phyloP scores from a whole-genome alignment of 2,329 filamentous ascomycete genomes.

The Trichoderma oligosporum region DNA sequence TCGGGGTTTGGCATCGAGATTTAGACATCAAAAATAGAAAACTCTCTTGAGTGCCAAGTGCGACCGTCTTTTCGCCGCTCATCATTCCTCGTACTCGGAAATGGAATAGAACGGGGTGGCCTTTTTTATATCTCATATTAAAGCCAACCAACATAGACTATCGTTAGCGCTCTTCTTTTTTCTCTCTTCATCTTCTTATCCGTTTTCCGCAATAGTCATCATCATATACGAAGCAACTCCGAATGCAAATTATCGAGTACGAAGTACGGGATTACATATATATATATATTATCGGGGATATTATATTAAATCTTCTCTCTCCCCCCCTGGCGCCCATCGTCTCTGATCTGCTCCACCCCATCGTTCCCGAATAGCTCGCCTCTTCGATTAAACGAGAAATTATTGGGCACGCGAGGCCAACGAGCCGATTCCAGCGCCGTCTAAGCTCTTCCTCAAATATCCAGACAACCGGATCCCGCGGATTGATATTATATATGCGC shows the following conservation, averaged over 20 bases:
- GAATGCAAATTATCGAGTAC: too few relatives aligned
- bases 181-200: background rate
- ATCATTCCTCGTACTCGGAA: conserved; percentile 4
- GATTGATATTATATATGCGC: background rate
- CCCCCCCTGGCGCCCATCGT: background rate
- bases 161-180: background rate
- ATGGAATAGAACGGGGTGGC: background rate
- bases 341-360: conserved; percentile 11
- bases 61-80: background rate
- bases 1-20: conserved; percentile 1
- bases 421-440: background rate
- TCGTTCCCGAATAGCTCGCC: background rate
- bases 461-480: background rate
- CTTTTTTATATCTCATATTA: background rate
- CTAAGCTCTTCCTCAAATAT: background rate
- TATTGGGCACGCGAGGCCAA: background rate
- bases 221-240: too few relatives aligned
- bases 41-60: background rate
- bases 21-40: conserved; percentile 2
- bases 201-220: too few relatives aligned
- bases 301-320: background rate
- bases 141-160: too few relatives aligned
- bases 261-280: too few relatives aligned
- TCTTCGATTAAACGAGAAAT: background rate
- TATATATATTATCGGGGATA: background rate